These are phyloP conservation scores for Ogataea glucozyma DNA, from an alignment of 805 yeast species.

Conservation along the genomic window DNA sequence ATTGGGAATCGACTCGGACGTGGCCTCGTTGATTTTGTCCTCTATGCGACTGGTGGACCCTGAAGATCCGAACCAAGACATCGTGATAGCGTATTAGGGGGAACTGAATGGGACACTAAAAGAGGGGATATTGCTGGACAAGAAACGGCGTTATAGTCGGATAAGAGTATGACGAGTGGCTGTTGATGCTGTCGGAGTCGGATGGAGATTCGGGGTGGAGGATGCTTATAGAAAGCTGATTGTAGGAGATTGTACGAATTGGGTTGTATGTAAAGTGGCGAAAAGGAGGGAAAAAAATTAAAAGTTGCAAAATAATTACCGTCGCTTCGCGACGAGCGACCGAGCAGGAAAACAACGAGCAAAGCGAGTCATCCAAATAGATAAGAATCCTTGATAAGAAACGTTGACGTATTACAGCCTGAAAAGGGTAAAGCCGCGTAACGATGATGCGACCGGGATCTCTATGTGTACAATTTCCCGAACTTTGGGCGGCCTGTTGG, in stretches of 20 bases:
- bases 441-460: no score
- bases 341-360: background rate
- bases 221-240: background rate
- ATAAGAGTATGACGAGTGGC: no score
- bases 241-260: background rate
- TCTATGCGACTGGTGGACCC: conserved; percentile 47
- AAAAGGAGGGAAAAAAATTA: background rate
- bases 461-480: no score
- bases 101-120: background rate
- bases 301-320: background rate
- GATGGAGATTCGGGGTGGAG: background rate
- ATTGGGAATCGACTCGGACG: conserved; percentile 86
- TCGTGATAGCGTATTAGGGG: conserved; percentile 16
- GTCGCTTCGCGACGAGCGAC: background rate
- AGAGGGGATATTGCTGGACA: no score
- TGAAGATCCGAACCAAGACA: conserved; percentile 55
- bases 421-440: no score
- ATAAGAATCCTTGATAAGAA: no score
- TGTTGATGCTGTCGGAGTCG: background rate
- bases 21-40: conserved; percentile 68
- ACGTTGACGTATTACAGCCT: no score
- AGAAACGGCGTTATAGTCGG: no score
- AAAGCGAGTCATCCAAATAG: conserved; percentile 1
- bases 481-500: no score
- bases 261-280: background rate